Conservation (phyloP, 208 protist species). For the Novymonas esmeraldas region DNA sequence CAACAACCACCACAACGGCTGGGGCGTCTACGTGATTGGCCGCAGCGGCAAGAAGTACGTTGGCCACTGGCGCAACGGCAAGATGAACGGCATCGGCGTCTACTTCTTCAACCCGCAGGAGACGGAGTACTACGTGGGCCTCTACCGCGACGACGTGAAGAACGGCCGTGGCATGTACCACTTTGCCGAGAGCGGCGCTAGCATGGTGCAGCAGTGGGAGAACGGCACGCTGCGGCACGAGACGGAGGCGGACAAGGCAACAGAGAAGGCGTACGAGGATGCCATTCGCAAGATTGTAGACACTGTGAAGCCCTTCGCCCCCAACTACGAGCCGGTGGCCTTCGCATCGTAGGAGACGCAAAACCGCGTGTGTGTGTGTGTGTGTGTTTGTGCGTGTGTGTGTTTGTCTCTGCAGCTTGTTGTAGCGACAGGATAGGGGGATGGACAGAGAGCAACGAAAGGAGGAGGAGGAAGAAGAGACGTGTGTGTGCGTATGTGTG, state of each 20-base stretch:
- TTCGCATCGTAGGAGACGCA: constrained; percentile 37
- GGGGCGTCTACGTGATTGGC: constrained; percentile 90
- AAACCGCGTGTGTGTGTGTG: background rate
- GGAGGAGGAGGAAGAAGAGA: no score
- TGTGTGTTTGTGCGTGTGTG: background rate
- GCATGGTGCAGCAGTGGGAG: constrained; percentile 81
- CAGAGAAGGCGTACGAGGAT: constrained; percentile 50
- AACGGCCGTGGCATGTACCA: constrained; percentile 86
- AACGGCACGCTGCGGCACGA: constrained; percentile 78
- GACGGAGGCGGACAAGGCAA: constrained; percentile 42
- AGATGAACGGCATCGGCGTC: constrained; percentile 89
- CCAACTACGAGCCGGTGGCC: constrained; percentile 64
- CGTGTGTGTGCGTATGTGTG: background rate
- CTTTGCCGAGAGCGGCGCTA: constrained; percentile 74
- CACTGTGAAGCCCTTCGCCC: constrained; percentile 61
- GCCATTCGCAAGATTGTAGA: constrained; percentile 71
- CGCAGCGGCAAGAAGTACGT: constrained; percentile 89
- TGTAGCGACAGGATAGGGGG: background rate
- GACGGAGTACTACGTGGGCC: constrained; percentile 89
- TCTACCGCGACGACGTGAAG: constrained; percentile 85
- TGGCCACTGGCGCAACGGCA: constrained; percentile 82
- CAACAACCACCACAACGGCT: constrained; percentile 88
- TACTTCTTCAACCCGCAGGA: constrained; percentile 91
- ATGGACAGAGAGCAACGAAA: no score
- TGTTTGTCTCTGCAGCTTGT: background rate